Evolutionary conservation across 1,139 yeast species (phyloP).

Genomic region (Spencermartinsiella ligniputridi): DNA sequence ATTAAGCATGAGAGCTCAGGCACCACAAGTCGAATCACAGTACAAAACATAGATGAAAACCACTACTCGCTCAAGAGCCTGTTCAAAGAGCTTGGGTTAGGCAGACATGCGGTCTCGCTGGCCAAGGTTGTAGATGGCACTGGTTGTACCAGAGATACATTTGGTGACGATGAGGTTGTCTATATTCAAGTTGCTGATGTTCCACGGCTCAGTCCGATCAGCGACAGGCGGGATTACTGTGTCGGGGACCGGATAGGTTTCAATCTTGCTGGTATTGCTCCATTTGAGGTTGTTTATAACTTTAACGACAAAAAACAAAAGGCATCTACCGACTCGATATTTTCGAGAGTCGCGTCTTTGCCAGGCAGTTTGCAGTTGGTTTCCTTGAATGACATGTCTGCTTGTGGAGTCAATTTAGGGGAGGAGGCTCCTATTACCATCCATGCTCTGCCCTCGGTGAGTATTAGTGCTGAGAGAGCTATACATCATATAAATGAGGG

Average conservation of each 20-base stretch:
- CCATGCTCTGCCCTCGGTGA: constrained; percentile 89
- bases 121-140: constrained; percentile 58
- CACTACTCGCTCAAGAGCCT: constrained; percentile 36
- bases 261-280: constrained; percentile 72
- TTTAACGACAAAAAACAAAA: constrained; percentile 61
- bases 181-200: constrained; percentile 65
- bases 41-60: constrained; percentile 35
- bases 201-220: constrained; percentile 55
- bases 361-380: constrained; percentile 71
- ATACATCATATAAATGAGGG: constrained; percentile 90
- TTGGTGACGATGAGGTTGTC: constrained; percentile 31
- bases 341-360: constrained; percentile 70
- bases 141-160: constrained; percentile 55
- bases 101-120: constrained; percentile 56
- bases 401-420: constrained; percentile 62
- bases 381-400: constrained; percentile 70
- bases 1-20: constrained; percentile 53
- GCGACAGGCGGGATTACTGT: constrained; percentile 55
- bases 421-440: constrained; percentile 48
- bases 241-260: constrained; percentile 88
- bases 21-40: constrained; percentile 38
- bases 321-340: constrained; percentile 54
- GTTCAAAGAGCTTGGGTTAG: constrained; percentile 45
- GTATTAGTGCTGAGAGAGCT: constrained; percentile 70
- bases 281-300: constrained; percentile 67